These are phyloP conservation scores for Fusarium sp. DNA, from an alignment of 2,329 filamentous ascomycete species.

Conservation along the genomic window DNA sequence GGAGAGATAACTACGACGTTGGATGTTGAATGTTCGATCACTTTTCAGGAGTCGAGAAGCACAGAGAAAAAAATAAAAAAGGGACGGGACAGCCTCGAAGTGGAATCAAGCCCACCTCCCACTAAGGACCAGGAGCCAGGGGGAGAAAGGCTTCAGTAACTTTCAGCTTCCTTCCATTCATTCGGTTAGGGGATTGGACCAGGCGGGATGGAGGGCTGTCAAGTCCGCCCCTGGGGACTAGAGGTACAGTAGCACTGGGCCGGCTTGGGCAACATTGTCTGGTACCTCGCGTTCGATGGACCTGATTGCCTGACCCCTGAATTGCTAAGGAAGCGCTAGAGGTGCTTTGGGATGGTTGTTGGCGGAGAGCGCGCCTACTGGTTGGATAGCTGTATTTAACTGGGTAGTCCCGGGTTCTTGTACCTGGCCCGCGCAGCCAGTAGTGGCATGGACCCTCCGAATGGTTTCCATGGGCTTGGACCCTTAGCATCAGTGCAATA, in stretches of 20 bases:
- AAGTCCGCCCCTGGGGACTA: conserved; percentile 40
- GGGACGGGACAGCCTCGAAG: conserved; percentile 33
- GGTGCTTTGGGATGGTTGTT: conserved; percentile 14
- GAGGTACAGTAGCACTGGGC: conserved; percentile 41
- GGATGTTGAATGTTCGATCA: conserved; percentile 31
- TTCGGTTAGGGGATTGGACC: conserved; percentile 13
- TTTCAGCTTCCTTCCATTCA: conserved; percentile 40
- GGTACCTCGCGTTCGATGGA: conserved; percentile 38
- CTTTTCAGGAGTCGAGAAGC: conserved; percentile 37
- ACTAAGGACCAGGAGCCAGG: conserved; percentile 9
- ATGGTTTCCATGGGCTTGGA: conserved; percentile 33
- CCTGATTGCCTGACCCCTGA: conserved; percentile 42
- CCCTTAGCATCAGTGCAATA: conserved; percentile 41
- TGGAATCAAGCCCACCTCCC: conserved; percentile 35
- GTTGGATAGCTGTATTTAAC: conserved; percentile 18
- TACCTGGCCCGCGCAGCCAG: conserved; percentile 43
- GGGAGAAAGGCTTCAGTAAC: conserved; percentile 26
- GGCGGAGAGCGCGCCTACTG: conserved; percentile 40
- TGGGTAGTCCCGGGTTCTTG: conserved; percentile 29
- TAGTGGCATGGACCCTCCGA: conserved; percentile 40
- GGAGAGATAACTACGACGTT: conserved; percentile 23
- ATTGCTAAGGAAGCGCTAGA: conserved; percentile 25
- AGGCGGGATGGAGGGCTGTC: conserved; percentile 42
- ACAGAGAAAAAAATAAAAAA: conserved; percentile 33
- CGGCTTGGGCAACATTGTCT: conserved; percentile 31